Percentiles rank a stretch among this genome's conserved stretches.
Conservation (phyloP, 2,329 filamentous ascomycete genomes). For the Penicillium sp. region DNA sequence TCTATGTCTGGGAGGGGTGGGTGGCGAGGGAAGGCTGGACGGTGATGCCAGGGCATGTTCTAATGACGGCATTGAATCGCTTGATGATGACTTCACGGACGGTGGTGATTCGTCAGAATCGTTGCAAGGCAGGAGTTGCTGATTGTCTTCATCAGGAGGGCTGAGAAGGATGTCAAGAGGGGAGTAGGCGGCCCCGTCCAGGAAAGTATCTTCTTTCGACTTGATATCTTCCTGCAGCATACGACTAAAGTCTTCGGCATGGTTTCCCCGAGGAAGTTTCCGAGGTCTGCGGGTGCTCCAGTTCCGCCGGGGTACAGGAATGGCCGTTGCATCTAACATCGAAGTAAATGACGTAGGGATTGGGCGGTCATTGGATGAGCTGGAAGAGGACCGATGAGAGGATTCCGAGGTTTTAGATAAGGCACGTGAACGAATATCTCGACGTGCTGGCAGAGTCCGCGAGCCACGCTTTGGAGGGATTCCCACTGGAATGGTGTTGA, state of each 20-base stretch:
- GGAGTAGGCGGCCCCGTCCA: slow-evolving; percentile 37
- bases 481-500: slow-evolving; percentile 28
- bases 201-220: slow-evolving; percentile 43
- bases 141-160: slow-evolving; percentile 42
- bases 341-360: slow-evolving; percentile 50
- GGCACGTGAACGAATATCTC: slow-evolving; percentile 16
- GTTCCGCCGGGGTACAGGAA: slow-evolving; percentile 44
- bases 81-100: slow-evolving; percentile 47
- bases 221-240: slow-evolving; percentile 46
- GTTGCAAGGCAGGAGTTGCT: slow-evolving; percentile 34
- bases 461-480: slow-evolving; percentile 30
- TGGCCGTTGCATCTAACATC: slow-evolving; percentile 51
- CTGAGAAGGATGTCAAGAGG: slow-evolving; percentile 50
- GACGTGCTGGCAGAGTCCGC: slow-evolving; percentile 16
- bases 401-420: slow-evolving; percentile 15
- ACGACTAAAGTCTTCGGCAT: slow-evolving; percentile 47
- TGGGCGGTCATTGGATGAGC: slow-evolving; percentile 32
- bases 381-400: slow-evolving; percentile 22
- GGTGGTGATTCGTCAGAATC: slow-evolving; percentile 39
- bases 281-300: slow-evolving; percentile 34
- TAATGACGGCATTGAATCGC: slow-evolving; percentile 51
- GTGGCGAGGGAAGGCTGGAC: slow-evolving; percentile 36
- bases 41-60: slow-evolving; percentile 45
- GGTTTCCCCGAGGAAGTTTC: slow-evolving; percentile 34
- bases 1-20: slow-evolving; percentile 35